A percentile compares a stretch with the other conserved stretches of the same genome.
phyloP scores from a whole-genome alignment of 768 basidiomycete species.

The Auricularia heimuer region DNA sequence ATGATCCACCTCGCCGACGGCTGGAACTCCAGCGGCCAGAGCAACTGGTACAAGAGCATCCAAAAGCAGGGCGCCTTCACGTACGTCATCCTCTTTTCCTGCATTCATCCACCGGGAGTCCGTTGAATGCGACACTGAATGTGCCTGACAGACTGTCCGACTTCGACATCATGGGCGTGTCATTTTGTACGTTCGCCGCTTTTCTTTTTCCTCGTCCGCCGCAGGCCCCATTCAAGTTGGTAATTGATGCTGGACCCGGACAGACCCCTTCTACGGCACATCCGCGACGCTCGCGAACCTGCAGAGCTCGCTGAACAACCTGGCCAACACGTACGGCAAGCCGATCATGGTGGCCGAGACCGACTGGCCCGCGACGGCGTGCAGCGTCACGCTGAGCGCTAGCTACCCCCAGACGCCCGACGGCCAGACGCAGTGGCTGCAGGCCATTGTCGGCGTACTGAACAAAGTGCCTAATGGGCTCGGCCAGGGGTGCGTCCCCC shows the following conservation, averaged over 20 bases:
- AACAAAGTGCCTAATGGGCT: constrained; percentile 25
- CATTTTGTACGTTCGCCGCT: constrained; percentile 30
- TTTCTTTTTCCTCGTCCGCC: not conserved
- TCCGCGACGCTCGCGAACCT: constrained; percentile 45
- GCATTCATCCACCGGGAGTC: constrained; percentile 29
- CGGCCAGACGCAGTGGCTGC: constrained; percentile 46
- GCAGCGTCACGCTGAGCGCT: constrained; percentile 34
- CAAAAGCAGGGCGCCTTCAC: constrained; percentile 46
- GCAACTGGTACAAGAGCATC: constrained; percentile 41
- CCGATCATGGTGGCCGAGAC: constrained; percentile 54
- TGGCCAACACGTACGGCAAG: constrained; percentile 42
- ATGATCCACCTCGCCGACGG: constrained; percentile 57
- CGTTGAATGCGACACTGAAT: constrained; percentile 26
- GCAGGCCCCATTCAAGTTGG: not conserved
- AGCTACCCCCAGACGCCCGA: constrained; percentile 37
- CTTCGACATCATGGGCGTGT: constrained; percentile 52
- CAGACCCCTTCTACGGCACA: constrained; percentile 48
- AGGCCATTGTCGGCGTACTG: constrained; percentile 39
- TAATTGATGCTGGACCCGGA: not conserved
- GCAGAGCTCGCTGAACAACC: constrained; percentile 38
- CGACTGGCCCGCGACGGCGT: constrained; percentile 47
- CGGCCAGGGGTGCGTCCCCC: constrained; percentile 34
- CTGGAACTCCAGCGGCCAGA: constrained; percentile 38
- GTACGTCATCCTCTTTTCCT: constrained; percentile 43
- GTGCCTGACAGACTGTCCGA: constrained; percentile 34